Conservation (phyloP, 2,329 filamentous ascomycete genomes). For the Diaporthe vaccinii region DNA sequence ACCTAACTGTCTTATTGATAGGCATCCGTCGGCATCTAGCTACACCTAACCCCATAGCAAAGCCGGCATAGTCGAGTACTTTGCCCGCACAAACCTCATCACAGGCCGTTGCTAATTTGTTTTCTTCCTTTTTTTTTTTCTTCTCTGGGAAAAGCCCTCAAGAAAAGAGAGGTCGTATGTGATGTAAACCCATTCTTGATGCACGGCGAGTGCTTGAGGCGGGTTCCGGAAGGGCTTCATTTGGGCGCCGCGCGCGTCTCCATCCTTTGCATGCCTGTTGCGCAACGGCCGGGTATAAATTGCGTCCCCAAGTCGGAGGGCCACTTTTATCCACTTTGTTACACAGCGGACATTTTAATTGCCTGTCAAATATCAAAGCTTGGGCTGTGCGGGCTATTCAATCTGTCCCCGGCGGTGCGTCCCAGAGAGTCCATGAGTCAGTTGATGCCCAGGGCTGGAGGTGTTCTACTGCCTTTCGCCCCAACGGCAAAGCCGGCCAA, state of each 20-base stretch:
- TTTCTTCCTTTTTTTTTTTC: no score
- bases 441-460: not conserved
- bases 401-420: not conserved
- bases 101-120: not conserved
- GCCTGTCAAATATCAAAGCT: not conserved
- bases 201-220: not conserved
- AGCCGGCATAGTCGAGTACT: not conserved
- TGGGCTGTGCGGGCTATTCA: not conserved
- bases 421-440: not conserved
- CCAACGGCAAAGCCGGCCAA: slow-evolving; percentile 1
- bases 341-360: not conserved
- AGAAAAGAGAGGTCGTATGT: not conserved
- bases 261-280: not conserved
- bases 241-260: not conserved
- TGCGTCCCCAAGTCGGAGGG: not conserved
- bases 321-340: not conserved
- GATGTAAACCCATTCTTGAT: not conserved
- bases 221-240: not conserved
- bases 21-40: not conserved
- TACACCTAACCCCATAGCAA: not conserved
- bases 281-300: not conserved
- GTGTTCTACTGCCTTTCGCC: not conserved
- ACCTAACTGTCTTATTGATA: not conserved
- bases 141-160: no score
- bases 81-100: not conserved